These are phyloP conservation scores for Capronia americana DNA, from an alignment of 2,329 filamentous ascomycete genomes.

Conservation along the genomic window DNA sequence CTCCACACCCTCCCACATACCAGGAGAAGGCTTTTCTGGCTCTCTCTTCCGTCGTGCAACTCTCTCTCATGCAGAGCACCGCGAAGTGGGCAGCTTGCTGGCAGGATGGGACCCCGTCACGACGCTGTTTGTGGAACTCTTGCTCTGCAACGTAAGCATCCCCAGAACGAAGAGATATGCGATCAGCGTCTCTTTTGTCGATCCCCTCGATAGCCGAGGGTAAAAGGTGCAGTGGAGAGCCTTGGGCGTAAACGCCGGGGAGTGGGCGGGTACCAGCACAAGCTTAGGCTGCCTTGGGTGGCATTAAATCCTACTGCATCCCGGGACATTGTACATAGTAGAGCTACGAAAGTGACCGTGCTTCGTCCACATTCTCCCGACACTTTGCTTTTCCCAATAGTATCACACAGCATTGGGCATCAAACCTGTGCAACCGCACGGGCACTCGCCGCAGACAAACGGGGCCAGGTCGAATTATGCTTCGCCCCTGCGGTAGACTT, in stretches of 20 bases:
- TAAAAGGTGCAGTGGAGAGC: constrained; percentile 1
- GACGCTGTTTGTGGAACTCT: neutral
- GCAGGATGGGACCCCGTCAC: neutral
- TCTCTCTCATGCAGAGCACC: neutral
- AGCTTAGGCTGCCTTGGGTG: neutral
- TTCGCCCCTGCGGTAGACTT: neutral
- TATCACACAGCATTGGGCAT: neutral
- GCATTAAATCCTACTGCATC: neutral
- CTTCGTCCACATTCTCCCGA: neutral
- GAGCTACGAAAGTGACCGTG: neutral
- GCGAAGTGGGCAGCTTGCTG: neutral
- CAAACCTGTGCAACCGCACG: neutral
- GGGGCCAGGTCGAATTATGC: neutral
- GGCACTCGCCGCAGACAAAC: neutral
- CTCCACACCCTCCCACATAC: neutral
- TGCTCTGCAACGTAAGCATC: neutral
- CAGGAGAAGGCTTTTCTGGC: neutral
- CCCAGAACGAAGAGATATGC: neutral
- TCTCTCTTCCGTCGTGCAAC: neutral
- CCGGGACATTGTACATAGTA: neutral
- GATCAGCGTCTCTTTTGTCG: neutral
- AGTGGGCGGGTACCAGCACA: neutral
- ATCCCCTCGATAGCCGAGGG: constrained; percentile 9
- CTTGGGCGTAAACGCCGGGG: neutral
- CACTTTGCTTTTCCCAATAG: neutral